These are phyloP conservation scores for Solanum piurae DNA, from an alignment of 257 asterid species.

Conservation along the genomic window DNA sequence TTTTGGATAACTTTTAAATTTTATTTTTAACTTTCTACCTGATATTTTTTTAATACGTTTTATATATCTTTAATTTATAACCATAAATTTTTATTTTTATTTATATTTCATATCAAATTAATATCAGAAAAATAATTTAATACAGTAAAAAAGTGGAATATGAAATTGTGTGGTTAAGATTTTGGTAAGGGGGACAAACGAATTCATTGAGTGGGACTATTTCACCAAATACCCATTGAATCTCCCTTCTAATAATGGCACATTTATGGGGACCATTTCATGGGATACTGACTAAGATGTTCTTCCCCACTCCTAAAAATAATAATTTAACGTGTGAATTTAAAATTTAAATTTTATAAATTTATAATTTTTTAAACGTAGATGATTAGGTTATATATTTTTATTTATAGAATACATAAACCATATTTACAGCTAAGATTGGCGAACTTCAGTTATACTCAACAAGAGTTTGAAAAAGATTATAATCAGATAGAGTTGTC, in stretches of 20 bases:
- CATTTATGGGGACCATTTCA: neutral
- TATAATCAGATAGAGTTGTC: neutral
- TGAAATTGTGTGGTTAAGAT: neutral
- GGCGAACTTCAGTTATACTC: neutral
- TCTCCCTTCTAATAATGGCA: neutral
- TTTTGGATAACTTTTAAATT: too few relatives aligned
- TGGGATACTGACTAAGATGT: neutral
- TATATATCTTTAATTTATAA: too few relatives aligned
- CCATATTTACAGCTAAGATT: neutral
- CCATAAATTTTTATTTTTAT: too few relatives aligned
- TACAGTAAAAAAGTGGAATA: neutral
- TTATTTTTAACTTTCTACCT: too few relatives aligned
- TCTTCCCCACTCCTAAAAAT: too few relatives aligned
- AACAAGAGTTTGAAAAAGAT: neutral
- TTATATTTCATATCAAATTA: too few relatives aligned
- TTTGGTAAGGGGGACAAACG: neutral
- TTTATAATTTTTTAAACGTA: too few relatives aligned
- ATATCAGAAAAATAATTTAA: too few relatives aligned
- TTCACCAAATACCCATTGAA: conserved; percentile 4
- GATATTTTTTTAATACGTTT: too few relatives aligned
- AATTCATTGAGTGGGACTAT: conserved; percentile 26
- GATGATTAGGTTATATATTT: neutral
- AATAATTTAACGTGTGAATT: too few relatives aligned
- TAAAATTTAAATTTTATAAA: neutral
- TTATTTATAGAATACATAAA: too few relatives aligned